Evolutionary conservation across 306 rosid species (phyloP), one percentile per base, ranked within the genome.

Genomic region (Datisca glomerata): DNA sequence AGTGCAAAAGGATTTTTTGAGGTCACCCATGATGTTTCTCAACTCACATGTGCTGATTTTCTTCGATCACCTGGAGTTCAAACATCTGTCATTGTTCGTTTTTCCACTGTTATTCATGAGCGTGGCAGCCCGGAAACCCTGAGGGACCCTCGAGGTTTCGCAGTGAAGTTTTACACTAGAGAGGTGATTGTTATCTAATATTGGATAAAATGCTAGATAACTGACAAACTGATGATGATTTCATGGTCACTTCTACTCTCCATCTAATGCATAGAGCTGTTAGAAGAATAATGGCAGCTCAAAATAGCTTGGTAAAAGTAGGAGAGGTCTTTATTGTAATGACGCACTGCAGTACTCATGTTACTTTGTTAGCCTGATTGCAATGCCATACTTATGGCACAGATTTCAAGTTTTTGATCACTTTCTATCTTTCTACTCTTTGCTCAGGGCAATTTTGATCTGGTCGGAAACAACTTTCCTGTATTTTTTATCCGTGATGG

Each of bases 1-100:
- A 87, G 96, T 74, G 96, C 94, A 25, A 87, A 87, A 74, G 94
- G 96, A n/a, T 87, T 87, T 61, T 87, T 87, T 60, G 93, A 87
- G 79, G 94, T 79, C 63, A 87, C 96, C 46, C 96, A 87, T 53
- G 94, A 82, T 51, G 52, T 87, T 38, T 41, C 96, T 44, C 65
- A 79, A 66, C 93, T 87, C 31, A 38, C 94, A 6, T 82, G 93
- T 63, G 96, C 96, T 2, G 96, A 87, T 66, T 87, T 87, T 72
- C 94, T 87, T 29, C 78, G 94, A 13, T 85, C 82, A 39, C 93
- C 94, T 18, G 96, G 94, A 37, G 96, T 82, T 60, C 96, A 87
- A 76, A 87, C 96, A 18, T 94, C 96, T 12, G 72, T 87, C 19
- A 79, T 87, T 49, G 89, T 87, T 18, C 94, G 94, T 47, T 87